phyloP scores from a whole-genome alignment of 768 basidiomycete genomes.

The Inosperma sp. region DNA sequence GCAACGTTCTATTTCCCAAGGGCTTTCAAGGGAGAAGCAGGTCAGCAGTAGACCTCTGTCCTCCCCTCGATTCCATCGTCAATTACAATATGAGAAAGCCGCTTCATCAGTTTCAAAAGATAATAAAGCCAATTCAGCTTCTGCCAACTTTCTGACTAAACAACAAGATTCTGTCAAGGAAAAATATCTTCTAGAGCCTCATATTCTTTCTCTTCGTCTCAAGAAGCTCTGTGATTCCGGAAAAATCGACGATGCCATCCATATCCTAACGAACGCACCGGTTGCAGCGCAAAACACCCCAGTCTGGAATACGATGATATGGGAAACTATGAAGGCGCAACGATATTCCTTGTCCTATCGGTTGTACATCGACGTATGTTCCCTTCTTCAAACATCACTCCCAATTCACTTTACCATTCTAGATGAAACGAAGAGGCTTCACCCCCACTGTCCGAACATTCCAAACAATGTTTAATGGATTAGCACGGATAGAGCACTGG shows the following conservation, averaged over 20 bases:
- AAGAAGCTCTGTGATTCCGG: slow-evolving; percentile 52
- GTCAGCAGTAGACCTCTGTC: no score
- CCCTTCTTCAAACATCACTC: slow-evolving; percentile 5
- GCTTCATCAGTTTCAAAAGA: no score
- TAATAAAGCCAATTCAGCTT: no score
- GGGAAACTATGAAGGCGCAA: slow-evolving; percentile 52
- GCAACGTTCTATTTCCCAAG: no score
- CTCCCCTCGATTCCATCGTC: no score
- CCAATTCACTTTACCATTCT: slow-evolving; percentile 5
- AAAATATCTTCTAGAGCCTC: slow-evolving; percentile 51
- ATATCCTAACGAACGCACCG: slow-evolving; percentile 64
- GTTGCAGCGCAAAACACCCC: slow-evolving; percentile 68
- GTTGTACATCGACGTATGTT: slow-evolving; percentile 64
- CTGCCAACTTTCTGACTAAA: no score
- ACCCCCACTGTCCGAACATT: slow-evolving; percentile 64
- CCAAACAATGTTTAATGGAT: slow-evolving; percentile 62
- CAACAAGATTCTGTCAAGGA: no score
- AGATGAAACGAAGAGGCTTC: slow-evolving; percentile 88
- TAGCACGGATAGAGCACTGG: slow-evolving; percentile 63
- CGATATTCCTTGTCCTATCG: slow-evolving; percentile 56
- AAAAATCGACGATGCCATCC: slow-evolving; percentile 57
- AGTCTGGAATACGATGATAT: slow-evolving; percentile 79
- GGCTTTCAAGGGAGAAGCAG: no score
- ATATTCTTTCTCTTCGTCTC: slow-evolving; percentile 55
- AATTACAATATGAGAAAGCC: no score